Conservation (phyloP, 768 basidiomycete species). For the Suillus luteus region DNA sequence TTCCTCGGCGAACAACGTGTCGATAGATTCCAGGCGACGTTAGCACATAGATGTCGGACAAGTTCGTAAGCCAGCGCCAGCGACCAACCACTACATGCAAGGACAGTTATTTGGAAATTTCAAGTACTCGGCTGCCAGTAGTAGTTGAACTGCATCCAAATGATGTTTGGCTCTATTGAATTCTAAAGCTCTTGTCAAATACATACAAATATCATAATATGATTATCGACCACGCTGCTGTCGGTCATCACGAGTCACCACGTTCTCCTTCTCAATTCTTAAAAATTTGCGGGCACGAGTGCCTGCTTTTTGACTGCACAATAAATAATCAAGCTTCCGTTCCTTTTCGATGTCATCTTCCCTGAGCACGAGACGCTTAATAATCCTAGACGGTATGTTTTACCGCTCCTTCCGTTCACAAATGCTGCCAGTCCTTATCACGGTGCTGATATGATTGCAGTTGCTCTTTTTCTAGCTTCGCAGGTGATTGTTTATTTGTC, state of each 20-base stretch:
- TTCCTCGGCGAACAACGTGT: no score
- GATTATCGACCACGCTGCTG: background rate
- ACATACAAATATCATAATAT: background rate
- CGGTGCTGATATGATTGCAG: background rate
- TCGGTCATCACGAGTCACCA: background rate
- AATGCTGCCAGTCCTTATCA: no score
- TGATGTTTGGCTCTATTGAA: conserved; percentile 4
- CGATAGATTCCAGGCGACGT: background rate
- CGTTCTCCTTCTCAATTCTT: background rate
- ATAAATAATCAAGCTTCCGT: background rate
- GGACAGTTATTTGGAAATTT: background rate
- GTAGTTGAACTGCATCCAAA: background rate
- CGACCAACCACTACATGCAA: background rate
- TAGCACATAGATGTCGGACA: background rate
- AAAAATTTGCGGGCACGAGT: background rate
- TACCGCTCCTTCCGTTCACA: background rate
- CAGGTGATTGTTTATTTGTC: background rate
- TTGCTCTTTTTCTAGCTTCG: conserved; percentile 7
- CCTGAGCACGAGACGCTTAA: conserved; percentile 4
- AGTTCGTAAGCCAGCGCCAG: background rate
- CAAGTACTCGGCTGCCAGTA: background rate
- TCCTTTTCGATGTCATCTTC: conserved; percentile 1
- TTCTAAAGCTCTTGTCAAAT: conserved; percentile 4
- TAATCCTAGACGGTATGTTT: conserved; percentile 4
- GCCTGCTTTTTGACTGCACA: background rate